phyloP scores from a whole-genome alignment of 768 basidiomycete genomes.

The Obba rivulosa region DNA sequence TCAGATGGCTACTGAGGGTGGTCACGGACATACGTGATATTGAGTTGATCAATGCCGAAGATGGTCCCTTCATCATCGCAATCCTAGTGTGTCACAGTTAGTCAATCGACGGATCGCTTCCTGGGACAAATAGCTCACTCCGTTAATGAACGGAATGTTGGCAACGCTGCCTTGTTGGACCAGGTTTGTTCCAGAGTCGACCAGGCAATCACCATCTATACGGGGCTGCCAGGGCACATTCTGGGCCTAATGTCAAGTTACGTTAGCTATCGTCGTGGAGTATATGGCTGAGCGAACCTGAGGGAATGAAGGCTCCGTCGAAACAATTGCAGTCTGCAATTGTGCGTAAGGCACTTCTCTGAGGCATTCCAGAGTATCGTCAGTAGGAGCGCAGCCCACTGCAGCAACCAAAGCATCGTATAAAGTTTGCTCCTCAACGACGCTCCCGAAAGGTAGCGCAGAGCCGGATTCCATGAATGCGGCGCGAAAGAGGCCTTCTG shows the following conservation, averaged over 20 bases:
- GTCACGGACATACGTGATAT: constrained; percentile 1
- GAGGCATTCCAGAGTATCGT: constrained; percentile 41
- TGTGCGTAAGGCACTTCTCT: constrained; percentile 28
- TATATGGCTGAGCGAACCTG: too few species aligned
- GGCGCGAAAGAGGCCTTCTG: constrained; percentile 18
- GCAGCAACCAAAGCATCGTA: constrained; percentile 37
- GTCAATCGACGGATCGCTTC: too few species aligned
- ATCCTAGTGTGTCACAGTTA: not conserved
- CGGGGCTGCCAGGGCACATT: constrained; percentile 3
- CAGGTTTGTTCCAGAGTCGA: constrained; percentile 19
- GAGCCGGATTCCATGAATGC: constrained; percentile 30
- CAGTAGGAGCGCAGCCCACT: constrained; percentile 29
- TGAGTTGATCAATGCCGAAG: constrained; percentile 1
- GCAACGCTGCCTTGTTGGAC: constrained; percentile 42
- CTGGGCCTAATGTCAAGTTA: constrained; percentile 16
- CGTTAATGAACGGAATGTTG: constrained; percentile 43
- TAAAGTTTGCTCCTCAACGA: constrained; percentile 24
- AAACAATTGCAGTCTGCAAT: constrained; percentile 29
- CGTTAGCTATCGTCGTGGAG: constrained; percentile 13
- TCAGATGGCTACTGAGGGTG: too few species aligned
- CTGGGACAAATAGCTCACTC: constrained; percentile 11
- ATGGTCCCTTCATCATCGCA: constrained; percentile 7
- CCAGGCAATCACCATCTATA: not conserved
- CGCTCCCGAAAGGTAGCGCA: not conserved
- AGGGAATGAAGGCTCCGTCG: not conserved